phyloP scores from a whole-genome alignment of 2,329 filamentous ascomycete species.

The Pseudofabraea citricarpa region DNA sequence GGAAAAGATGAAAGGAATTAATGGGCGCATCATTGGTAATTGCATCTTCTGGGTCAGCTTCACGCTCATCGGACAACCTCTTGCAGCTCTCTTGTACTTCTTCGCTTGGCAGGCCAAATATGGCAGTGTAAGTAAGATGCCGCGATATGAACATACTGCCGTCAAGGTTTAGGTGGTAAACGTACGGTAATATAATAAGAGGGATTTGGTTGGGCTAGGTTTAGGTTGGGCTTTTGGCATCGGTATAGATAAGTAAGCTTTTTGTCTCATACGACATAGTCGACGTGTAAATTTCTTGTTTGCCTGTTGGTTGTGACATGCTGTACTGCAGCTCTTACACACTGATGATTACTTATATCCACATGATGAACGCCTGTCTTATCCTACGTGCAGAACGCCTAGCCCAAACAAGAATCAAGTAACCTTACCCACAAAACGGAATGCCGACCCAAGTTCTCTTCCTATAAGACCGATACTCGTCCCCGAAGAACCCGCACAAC shows the following conservation, averaged over 20 bases:
- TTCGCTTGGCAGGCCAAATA: slow-evolving; percentile 99
- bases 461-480: slow-evolving; percentile 73
- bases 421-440: slow-evolving; percentile 56
- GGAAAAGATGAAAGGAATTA: slow-evolving; percentile 70
- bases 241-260: neutral
- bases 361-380: too few relatives aligned
- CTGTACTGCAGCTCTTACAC: too few relatives aligned
- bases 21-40: slow-evolving; percentile 80
- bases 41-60: slow-evolving; percentile 96
- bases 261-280: too few relatives aligned
- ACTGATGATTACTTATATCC: too few relatives aligned
- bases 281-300: too few relatives aligned
- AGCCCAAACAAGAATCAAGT: neutral
- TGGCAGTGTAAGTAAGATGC: slow-evolving; percentile 61
- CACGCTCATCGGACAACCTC: slow-evolving; percentile 88
- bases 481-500: slow-evolving; percentile 76
- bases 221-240: neutral
- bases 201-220: neutral
- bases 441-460: slow-evolving; percentile 71
- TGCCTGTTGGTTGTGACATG: too few relatives aligned
- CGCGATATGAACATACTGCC: neutral
- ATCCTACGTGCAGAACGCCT: too few relatives aligned
- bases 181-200: too few relatives aligned
- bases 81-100: slow-evolving; percentile 90
- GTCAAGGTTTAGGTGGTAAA: neutral